Percentiles rank a stretch among this genome's conserved stretches.
Conservation (phyloP, 306 rosid genomes). For the Pueraria montana region DNA sequence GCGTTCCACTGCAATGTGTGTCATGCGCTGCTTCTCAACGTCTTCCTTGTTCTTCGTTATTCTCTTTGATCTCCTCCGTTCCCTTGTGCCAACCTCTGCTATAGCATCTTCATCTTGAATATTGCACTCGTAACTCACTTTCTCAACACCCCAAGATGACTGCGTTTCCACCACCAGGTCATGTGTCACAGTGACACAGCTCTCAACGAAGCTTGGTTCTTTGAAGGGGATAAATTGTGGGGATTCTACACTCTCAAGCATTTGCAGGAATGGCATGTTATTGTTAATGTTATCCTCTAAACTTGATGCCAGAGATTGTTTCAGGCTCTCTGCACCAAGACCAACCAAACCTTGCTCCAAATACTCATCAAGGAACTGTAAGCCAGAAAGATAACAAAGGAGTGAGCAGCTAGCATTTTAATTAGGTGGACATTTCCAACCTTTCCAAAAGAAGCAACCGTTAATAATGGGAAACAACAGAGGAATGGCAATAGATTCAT, state of each 20-base stretch:
- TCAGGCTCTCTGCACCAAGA: conserved; percentile 45
- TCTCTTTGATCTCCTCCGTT: conserved; percentile 72
- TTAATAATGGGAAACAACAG: conserved; percentile 38
- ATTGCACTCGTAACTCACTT: conserved; percentile 49
- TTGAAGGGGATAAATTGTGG: conserved; percentile 53
- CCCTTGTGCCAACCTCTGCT: conserved; percentile 22
- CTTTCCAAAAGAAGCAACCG: conserved; percentile 44
- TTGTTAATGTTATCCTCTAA: conserved; percentile 55
- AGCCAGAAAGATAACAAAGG: too few relatives aligned
- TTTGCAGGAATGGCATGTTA: conserved; percentile 74
- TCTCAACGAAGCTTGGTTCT: conserved; percentile 68
- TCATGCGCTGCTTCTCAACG: conserved; percentile 84
- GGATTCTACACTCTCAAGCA: conserved; percentile 71
- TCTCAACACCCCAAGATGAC: conserved; percentile 67
- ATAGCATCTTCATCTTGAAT: conserved; percentile 40
- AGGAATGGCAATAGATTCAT: conserved; percentile 36
- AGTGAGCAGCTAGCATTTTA: too few relatives aligned
- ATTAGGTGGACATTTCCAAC: conserved; percentile 32
- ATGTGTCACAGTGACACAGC: conserved; percentile 75
- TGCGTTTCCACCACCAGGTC: conserved; percentile 59
- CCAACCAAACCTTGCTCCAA: conserved; percentile 42
- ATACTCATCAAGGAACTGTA: conserved; percentile 67
- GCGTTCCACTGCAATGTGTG: conserved; percentile 87
- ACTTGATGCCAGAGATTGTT: conserved; percentile 40
- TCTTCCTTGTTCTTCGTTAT: conserved; percentile 76